A percentile compares a stretch with the other conserved stretches of the same genome.
These are phyloP conservation scores for Didymella segeticola DNA, from an alignment of 2,329 filamentous ascomycete genomes.

Conservation along the genomic window DNA sequence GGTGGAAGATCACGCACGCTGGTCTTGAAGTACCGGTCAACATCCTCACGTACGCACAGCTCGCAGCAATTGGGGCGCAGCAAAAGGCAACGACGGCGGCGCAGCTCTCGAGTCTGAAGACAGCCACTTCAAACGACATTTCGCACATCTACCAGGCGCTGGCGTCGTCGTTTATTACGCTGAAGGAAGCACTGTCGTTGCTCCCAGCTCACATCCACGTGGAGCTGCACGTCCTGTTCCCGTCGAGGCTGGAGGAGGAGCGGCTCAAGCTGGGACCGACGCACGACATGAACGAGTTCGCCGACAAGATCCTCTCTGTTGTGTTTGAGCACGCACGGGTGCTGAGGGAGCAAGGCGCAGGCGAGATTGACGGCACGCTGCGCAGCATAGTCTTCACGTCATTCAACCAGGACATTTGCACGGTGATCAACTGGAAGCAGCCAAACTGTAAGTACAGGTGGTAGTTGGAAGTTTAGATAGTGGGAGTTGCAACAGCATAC, in stretches of 20 bases:
- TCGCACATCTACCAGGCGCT: constrained; percentile 74
- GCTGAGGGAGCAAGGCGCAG: constrained; percentile 64
- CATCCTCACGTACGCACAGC: constrained; percentile 77
- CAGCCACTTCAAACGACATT: constrained; percentile 40
- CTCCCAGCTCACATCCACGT: constrained; percentile 83
- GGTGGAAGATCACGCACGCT: constrained; percentile 78
- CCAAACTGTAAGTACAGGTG: constrained; percentile 74
- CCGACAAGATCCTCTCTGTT: constrained; percentile 80
- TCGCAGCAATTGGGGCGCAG: constrained; percentile 57
- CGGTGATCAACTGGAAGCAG: constrained; percentile 98
- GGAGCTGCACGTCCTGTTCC: constrained; percentile 91
- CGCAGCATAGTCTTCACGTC: constrained; percentile 93
- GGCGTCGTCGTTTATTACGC: constrained; percentile 76
- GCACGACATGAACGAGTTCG: constrained; percentile 83
- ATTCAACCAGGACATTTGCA: constrained; percentile 88
- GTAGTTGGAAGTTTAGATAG: too few relatives aligned
- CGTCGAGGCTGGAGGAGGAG: constrained; percentile 75
- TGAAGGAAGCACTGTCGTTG: constrained; percentile 76
- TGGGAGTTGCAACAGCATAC: constrained; percentile 1
- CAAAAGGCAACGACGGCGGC: constrained; percentile 34
- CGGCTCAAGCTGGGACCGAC: constrained; percentile 73
- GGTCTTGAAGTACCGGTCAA: constrained; percentile 83
- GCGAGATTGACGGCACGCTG: constrained; percentile 68
- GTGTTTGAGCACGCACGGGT: constrained; percentile 90
- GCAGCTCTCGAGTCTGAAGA: constrained; percentile 35